Percentiles rank a stretch among this genome's conserved stretches.
Conservation (phyloP, 768 basidiomycete genomes). For the Tulasnella sp. region DNA sequence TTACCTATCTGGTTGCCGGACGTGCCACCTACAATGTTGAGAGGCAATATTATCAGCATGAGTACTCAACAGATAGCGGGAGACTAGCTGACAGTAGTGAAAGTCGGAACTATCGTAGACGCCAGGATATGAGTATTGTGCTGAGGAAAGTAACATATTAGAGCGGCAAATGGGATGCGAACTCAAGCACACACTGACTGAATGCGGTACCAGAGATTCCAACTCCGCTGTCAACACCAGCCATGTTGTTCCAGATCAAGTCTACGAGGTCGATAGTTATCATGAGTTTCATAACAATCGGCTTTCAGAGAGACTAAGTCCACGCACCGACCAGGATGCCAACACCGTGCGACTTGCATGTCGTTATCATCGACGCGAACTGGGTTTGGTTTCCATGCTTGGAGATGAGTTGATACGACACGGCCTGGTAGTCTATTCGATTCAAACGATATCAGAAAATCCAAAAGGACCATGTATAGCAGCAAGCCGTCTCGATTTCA, state of each 20-base stretch:
- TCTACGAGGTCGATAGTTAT: no score
- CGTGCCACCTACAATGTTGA: neutral
- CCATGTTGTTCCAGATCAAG: conserved; percentile 22
- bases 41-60: no score
- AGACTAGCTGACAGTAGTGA: conserved; percentile 15
- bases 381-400: conserved; percentile 17
- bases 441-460: no score
- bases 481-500: neutral
- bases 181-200: conserved; percentile 17
- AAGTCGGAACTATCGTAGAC: conserved; percentile 18
- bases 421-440: conserved; percentile 19
- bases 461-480: neutral
- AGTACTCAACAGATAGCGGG: no score
- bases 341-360: conserved; percentile 18
- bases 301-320: no score
- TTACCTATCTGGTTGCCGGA: neutral
- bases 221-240: conserved; percentile 18
- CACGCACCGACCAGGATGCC: conserved; percentile 12
- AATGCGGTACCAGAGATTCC: conserved; percentile 18
- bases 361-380: conserved; percentile 15
- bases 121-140: conserved; percentile 20
- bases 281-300: no score
- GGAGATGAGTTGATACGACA: conserved; percentile 16
- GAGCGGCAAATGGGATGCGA: conserved; percentile 1
- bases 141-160: no score